Percentiles rank a stretch among this genome's conserved stretches.
These are phyloP conservation scores for Thielaviopsis ethacetica DNA, from an alignment of 2,329 filamentous ascomycete species.

Conservation along the genomic window DNA sequence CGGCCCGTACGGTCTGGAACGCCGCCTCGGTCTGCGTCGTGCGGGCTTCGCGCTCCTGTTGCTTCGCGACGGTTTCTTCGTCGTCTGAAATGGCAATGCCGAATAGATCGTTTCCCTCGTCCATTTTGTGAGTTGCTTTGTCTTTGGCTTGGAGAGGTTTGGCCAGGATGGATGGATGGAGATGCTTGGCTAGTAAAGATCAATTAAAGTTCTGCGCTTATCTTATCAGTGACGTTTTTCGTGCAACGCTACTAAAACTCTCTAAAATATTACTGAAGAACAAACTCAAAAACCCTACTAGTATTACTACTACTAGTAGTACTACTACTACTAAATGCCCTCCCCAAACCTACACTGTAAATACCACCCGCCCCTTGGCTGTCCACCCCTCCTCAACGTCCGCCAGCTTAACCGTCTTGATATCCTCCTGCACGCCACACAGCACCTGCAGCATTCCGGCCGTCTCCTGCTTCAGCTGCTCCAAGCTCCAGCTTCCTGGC, in stretches of 20 bases:
- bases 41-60: conserved; percentile 18
- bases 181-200: too few species aligned
- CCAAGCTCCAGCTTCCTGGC: conserved; percentile 25
- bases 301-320: too few species aligned
- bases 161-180: too few species aligned
- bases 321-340: background rate
- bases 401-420: conserved; percentile 15
- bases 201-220: background rate
- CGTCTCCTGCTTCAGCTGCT: conserved; percentile 15
- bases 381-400: conserved; percentile 18
- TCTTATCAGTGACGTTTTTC: conserved; percentile 3
- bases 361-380: conserved; percentile 17
- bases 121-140: too few species aligned
- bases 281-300: too few species aligned
- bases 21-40: conserved; percentile 32
- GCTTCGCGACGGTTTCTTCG: conserved; percentile 16
- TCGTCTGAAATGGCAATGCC: conserved; percentile 21
- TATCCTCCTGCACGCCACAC: conserved; percentile 14
- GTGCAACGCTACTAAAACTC: background rate
- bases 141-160: too few species aligned
- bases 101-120: conserved; percentile 20
- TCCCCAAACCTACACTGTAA: conserved; percentile 11
- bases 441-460: conserved; percentile 17
- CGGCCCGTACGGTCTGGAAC: conserved; percentile 29
- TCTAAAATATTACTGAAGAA: too few species aligned